phyloP scores from a whole-genome alignment of 1,139 yeast species.

The Pneumocystis murina region DNA sequence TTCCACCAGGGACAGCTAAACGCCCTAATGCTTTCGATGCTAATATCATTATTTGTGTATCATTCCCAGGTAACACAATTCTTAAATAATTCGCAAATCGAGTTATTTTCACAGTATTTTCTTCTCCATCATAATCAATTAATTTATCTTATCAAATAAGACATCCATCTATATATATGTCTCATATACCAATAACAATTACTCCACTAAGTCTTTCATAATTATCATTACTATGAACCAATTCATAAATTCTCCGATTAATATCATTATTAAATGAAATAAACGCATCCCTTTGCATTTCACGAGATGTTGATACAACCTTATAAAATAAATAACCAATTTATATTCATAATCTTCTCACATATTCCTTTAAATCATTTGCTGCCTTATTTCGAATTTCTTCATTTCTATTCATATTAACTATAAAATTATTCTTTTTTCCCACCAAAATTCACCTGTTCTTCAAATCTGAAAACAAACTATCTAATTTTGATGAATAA shows the following conservation, averaged over 20 bases:
- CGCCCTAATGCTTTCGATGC: conserved; percentile 82
- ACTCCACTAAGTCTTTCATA: conserved; percentile 77
- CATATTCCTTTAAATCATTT: conserved; percentile 47
- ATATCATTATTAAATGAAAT: conserved; percentile 71
- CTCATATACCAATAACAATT: conserved; percentile 42
- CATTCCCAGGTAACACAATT: conserved; percentile 66
- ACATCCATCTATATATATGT: neutral
- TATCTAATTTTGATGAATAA: neutral
- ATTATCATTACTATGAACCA: conserved; percentile 60
- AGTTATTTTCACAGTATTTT: conserved; percentile 77
- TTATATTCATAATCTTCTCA: conserved; percentile 19
- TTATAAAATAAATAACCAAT: neutral
- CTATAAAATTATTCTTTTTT: neutral
- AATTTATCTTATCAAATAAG: conserved; percentile 38
- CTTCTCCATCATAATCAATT: conserved; percentile 65
- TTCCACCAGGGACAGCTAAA: conserved; percentile 77
- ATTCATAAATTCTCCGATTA: conserved; percentile 73
- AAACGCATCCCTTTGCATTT: conserved; percentile 61
- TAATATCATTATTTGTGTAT: conserved; percentile 65
- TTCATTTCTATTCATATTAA: conserved; percentile 5
- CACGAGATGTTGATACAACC: conserved; percentile 51
- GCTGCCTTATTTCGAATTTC: conserved; percentile 33
- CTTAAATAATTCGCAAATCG: conserved; percentile 78
- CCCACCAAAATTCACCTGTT: neutral
- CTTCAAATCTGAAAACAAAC: neutral